A percentile compares a stretch with the other conserved stretches of the same genome.
Evolutionary conservation across 129 eudicot genomes (phyloP).

Genomic region (Lonicera japonica): DNA sequence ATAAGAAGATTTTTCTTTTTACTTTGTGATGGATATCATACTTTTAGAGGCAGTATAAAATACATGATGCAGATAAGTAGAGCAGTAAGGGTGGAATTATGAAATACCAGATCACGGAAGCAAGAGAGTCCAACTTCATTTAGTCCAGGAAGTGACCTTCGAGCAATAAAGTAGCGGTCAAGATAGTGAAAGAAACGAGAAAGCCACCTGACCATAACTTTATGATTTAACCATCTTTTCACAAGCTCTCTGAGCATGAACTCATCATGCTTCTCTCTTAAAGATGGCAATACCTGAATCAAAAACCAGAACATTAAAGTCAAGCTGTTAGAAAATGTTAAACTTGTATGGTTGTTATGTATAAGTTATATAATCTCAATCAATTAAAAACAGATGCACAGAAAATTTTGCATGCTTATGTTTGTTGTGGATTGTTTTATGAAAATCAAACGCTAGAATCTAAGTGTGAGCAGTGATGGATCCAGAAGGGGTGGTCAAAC

Average conservation of each 20-base stretch:
- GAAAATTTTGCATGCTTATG: too few species aligned
- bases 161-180: constrained; percentile 78
- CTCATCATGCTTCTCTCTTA: constrained; percentile 83
- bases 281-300: constrained; percentile 71
- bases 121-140: constrained; percentile 84
- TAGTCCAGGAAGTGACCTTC: constrained; percentile 72
- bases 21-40: not conserved
- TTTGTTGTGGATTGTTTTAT: too few species aligned
- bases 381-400: too few species aligned
- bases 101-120: constrained; percentile 72
- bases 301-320: not conserved
- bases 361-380: too few species aligned
- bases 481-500: too few species aligned
- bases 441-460: too few species aligned
- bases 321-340: not conserved
- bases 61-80: not conserved
- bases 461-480: too few species aligned
- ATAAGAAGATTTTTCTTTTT: not conserved
- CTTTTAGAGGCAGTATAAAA: not conserved
- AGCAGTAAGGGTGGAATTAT: not conserved
- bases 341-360: too few species aligned
- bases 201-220: constrained; percentile 97
- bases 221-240: constrained; percentile 86
- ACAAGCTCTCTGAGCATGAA: constrained; percentile 97
- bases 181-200: constrained; percentile 90